Conservation (phyloP, 2,329 filamentous ascomycete species). For the Penicillium decumbens region DNA sequence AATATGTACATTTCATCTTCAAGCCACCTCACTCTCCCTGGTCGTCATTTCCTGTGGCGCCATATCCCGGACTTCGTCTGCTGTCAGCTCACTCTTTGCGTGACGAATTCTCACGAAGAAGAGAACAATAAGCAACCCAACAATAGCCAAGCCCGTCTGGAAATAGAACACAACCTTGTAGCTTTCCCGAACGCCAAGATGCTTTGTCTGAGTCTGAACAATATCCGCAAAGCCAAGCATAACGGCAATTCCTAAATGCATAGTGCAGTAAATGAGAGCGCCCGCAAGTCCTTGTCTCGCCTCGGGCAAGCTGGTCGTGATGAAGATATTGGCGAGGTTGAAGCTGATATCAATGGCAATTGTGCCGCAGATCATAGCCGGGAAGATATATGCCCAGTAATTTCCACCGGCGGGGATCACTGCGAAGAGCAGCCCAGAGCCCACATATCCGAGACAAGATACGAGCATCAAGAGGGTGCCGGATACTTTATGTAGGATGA, state of each 20-base stretch:
- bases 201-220: slow-evolving; percentile 46
- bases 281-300: slow-evolving; percentile 67
- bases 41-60: not conserved
- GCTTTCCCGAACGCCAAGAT: slow-evolving; percentile 47
- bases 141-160: slow-evolving; percentile 52
- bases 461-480: slow-evolving; percentile 61
- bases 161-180: slow-evolving; percentile 65
- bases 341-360: slow-evolving; percentile 71
- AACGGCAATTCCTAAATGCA: slow-evolving; percentile 69
- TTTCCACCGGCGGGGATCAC: slow-evolving; percentile 54
- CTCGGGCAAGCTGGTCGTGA: slow-evolving; percentile 65
- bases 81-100: slow-evolving; percentile 55
- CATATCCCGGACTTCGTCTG: slow-evolving; percentile 49
- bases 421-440: slow-evolving; percentile 60
- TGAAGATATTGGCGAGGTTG: slow-evolving; percentile 71
- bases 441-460: slow-evolving; percentile 56
- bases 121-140: slow-evolving; percentile 51
- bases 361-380: slow-evolving; percentile 58
- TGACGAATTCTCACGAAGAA: slow-evolving; percentile 53
- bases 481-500: slow-evolving; percentile 62
- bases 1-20: not conserved
- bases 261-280: slow-evolving; percentile 63
- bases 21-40: not conserved
- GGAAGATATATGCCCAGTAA: slow-evolving; percentile 73
- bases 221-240: slow-evolving; percentile 68